Percentiles rank a stretch among this genome's conserved stretches.
phyloP scores from a whole-genome alignment of 2,329 filamentous ascomycete species.

The Escovopsis sp. region DNA sequence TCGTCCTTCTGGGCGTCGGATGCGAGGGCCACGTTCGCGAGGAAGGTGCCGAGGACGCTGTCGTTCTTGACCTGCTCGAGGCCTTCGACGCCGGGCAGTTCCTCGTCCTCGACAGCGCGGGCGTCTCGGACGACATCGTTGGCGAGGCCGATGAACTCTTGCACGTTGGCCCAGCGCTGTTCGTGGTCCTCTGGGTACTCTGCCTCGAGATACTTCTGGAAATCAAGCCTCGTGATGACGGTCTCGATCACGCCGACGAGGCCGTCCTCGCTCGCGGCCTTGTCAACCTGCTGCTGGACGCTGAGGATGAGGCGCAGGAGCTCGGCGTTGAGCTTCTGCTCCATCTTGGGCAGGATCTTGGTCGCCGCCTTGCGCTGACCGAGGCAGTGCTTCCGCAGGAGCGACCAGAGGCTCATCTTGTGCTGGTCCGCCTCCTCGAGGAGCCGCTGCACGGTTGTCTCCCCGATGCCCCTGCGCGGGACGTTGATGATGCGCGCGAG shows the following conservation, averaged over 20 bases:
- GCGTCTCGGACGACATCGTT: constrained; percentile 47
- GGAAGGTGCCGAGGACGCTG: constrained; percentile 54
- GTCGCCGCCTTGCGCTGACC: constrained; percentile 33
- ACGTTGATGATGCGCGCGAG: constrained; percentile 73
- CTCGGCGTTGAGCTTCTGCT: constrained; percentile 37
- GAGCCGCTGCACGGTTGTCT: constrained; percentile 58
- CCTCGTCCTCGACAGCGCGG: constrained; percentile 34
- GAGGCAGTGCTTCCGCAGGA: constrained; percentile 45
- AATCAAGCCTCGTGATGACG: constrained; percentile 50
- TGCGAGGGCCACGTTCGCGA: constrained; percentile 83
- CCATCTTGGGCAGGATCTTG: constrained; percentile 34
- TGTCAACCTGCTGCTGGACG: constrained; percentile 16
- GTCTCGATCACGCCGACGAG: constrained; percentile 36
- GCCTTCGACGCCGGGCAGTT: constrained; percentile 54
- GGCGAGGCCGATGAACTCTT: constrained; percentile 73
- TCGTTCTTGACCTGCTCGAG: constrained; percentile 54
- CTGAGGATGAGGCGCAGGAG: constrained; percentile 29
- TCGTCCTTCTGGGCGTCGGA: constrained; percentile 58
- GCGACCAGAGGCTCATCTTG: constrained; percentile 58
- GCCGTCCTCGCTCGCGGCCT: constrained; percentile 13
- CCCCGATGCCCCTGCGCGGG: constrained; percentile 68
- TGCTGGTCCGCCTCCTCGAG: constrained; percentile 61
- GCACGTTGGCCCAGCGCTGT: constrained; percentile 71
- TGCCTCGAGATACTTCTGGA: constrained; percentile 58
- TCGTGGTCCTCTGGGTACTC: constrained; percentile 63